phyloP scores from a whole-genome alignment of 176 grass and related monocot species.

The Puccinellia tenuiflora region DNA sequence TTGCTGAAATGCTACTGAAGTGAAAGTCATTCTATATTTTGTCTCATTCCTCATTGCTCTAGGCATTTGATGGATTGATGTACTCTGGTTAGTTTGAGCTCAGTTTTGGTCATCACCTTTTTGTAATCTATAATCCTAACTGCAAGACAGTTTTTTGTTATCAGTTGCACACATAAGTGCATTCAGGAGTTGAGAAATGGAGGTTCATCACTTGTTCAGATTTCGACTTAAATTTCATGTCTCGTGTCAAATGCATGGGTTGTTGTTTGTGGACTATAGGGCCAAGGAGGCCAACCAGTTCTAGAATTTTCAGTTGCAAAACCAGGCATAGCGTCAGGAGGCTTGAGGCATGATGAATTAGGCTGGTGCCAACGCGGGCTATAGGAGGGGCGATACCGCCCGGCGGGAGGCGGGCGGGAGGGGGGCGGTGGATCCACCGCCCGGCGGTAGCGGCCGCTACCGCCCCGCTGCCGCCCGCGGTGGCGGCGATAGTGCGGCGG shows the following conservation, averaged over 20 bases:
- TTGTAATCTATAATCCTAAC: conserved; percentile 16
- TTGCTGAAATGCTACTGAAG: conserved; percentile 88
- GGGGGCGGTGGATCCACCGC: no score
- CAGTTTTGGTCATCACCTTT: conserved; percentile 20
- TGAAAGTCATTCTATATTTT: conserved; percentile 7
- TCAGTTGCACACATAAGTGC: conserved; percentile 10
- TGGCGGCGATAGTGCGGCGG: no score
- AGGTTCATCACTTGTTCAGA: background rate
- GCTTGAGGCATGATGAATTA: no score
- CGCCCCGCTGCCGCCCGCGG: no score
- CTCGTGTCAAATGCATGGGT: background rate
- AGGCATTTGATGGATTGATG: background rate
- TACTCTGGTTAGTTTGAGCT: background rate
- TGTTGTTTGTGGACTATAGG: background rate
- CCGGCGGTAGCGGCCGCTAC: no score
- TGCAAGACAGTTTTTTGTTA: background rate
- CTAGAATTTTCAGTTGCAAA: background rate
- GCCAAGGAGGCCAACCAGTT: background rate
- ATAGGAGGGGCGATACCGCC: no score
- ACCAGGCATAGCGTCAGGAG: background rate
- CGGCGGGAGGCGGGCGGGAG: no score
- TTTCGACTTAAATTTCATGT: background rate
- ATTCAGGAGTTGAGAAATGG: background rate
- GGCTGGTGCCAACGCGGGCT: no score
- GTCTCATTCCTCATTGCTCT: background rate